Evolutionary conservation across 768 basidiomycete genomes (phyloP).

Genomic region (Strobilomyces confusus): DNA sequence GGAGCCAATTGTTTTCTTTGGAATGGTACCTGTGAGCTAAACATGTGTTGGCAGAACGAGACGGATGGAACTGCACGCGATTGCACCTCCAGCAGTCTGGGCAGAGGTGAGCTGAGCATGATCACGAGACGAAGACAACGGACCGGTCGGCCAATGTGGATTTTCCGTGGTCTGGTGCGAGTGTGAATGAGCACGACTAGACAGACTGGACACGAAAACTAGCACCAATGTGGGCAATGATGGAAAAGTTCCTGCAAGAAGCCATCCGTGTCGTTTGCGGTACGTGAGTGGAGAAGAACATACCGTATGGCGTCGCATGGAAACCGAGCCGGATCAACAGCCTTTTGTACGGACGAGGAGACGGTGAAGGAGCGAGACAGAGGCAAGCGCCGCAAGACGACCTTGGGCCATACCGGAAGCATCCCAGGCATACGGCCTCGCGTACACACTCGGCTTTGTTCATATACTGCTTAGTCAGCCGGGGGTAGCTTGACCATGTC

Average conservation of each 20-base stretch:
- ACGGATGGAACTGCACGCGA: not conserved
- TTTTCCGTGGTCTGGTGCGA: conserved; percentile 82
- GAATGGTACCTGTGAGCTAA: conserved; percentile 86
- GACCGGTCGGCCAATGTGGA: conserved; percentile 88
- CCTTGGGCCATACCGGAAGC: conserved; percentile 31
- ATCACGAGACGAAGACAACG: conserved; percentile 17
- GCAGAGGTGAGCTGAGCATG: conserved; percentile 1
- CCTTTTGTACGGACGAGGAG: conserved; percentile 31
- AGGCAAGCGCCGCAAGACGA: not conserved
- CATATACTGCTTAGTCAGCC: conserved; percentile 33
- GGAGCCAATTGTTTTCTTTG: conserved; percentile 54
- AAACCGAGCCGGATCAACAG: conserved; percentile 57
- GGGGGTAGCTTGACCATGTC: conserved; percentile 41
- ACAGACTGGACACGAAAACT: not conserved
- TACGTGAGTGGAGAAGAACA: not conserved
- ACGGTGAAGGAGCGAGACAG: conserved; percentile 27
- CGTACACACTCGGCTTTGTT: not conserved
- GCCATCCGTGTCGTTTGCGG: not conserved
- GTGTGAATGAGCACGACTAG: conserved; percentile 2
- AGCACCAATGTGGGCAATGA: conserved; percentile 91
- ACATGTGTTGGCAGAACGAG: conserved; percentile 14
- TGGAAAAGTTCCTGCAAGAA: conserved; percentile 76
- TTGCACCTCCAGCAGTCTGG: conserved; percentile 71
- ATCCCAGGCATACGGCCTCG: conserved; percentile 12
- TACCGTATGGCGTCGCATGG: conserved; percentile 69